These are phyloP conservation scores for Cochlearia excelsa DNA, from an alignment of 345 rosid species.

Conservation along the genomic window DNA sequence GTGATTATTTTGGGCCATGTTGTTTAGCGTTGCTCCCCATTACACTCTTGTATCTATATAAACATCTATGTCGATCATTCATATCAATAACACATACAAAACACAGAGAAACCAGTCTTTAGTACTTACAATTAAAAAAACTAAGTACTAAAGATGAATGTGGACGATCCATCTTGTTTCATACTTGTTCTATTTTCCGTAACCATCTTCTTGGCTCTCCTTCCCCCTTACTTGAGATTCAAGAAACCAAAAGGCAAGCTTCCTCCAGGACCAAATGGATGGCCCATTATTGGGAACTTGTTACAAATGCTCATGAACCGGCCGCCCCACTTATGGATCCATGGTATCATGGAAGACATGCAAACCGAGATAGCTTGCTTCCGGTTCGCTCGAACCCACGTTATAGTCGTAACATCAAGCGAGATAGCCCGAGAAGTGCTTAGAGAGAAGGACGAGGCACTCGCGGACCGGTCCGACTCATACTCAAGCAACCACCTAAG, in stretches of 20 bases:
- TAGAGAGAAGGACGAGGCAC: conserved; percentile 24
- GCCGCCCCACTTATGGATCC: conserved; percentile 22
- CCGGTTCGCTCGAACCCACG: conserved; percentile 15
- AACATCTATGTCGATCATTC: too few species aligned
- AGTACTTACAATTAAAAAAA: too few species aligned
- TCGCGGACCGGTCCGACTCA: conserved; percentile 25
- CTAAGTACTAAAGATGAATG: not conserved
- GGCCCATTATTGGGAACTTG: conserved; percentile 27
- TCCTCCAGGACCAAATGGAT: conserved; percentile 18
- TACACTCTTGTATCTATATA: too few species aligned
- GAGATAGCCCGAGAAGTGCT: conserved; percentile 32
- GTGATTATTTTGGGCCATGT: too few species aligned
- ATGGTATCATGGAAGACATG: conserved; percentile 21
- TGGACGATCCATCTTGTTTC: conserved; percentile 1
- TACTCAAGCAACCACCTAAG: conserved; percentile 16
- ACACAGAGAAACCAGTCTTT: too few species aligned
- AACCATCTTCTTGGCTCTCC: not conserved
- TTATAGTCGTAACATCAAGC: conserved; percentile 23
- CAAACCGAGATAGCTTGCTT: conserved; percentile 24
- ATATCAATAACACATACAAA: too few species aligned
- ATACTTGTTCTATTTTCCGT: conserved; percentile 8
- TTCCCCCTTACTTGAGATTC: not conserved
- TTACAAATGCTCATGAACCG: conserved; percentile 6
- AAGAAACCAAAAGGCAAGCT: conserved; percentile 21
- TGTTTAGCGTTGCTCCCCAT: too few species aligned